These are phyloP conservation scores for Cladosporium sp. DNA, from an alignment of 2,329 filamentous ascomycete species.

Conservation along the genomic window DNA sequence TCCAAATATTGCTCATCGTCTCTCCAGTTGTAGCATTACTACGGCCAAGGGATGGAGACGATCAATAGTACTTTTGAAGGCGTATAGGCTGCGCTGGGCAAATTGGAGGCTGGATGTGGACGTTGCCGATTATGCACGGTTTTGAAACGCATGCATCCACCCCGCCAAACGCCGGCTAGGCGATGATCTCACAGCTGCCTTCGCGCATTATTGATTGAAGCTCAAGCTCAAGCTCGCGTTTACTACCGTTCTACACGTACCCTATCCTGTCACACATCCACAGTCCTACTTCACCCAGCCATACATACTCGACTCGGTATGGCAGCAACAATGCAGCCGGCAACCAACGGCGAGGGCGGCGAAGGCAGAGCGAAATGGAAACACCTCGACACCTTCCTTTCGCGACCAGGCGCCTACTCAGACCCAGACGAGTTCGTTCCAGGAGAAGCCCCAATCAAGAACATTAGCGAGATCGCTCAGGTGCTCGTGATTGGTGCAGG, in stretches of 20 bases:
- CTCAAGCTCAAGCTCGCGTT: not conserved
- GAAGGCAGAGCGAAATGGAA: conserved; percentile 48
- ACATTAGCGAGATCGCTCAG: conserved; percentile 61
- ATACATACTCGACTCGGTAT: conserved; percentile 4
- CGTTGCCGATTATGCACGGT: no score
- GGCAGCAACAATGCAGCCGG: conserved; percentile 21
- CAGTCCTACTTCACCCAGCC: no score
- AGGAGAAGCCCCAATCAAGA: conserved; percentile 48
- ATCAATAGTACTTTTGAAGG: no score
- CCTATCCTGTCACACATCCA: no score
- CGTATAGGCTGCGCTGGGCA: no score
- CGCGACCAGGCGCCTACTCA: conserved; percentile 73
- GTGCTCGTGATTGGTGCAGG: conserved; percentile 70
- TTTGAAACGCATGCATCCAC: not conserved
- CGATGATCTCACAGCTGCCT: conserved; percentile 9
- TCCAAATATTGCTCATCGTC: conserved; percentile 9
- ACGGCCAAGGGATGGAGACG: no score
- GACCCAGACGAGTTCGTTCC: conserved; percentile 49
- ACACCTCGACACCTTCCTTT: conserved; percentile 76
- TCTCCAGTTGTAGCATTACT: no score
- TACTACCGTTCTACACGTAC: no score
- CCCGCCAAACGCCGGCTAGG: not conserved
- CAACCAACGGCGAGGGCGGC: conserved; percentile 31
- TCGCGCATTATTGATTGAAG: not conserved
- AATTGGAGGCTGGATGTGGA: no score